phyloP scores from a whole-genome alignment of 2,329 filamentous ascomycete species.

The Colletotrichum gloeosporioides region DNA sequence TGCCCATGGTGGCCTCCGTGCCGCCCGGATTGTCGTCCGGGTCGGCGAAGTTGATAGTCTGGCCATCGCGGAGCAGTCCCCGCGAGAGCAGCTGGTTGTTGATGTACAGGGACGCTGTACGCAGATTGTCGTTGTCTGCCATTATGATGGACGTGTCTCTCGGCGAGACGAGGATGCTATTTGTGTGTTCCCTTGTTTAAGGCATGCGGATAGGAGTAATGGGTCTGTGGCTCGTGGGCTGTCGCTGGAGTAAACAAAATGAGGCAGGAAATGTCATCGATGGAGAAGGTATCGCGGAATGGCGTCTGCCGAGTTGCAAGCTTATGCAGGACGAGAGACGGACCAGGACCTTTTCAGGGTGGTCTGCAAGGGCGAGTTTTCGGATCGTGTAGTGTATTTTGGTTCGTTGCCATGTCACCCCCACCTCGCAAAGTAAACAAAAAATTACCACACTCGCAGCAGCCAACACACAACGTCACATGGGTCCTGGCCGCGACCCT shows the following conservation, averaged over 20 bases:
- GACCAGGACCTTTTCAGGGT: constrained; percentile 17
- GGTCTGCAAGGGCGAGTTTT: constrained; percentile 12
- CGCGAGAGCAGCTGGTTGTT: constrained; percentile 74
- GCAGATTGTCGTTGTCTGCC: constrained; percentile 66
- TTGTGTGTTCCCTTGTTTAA: neutral
- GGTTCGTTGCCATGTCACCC: constrained; percentile 23
- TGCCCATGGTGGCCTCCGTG: constrained; percentile 74
- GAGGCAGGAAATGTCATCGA: neutral
- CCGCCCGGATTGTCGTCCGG: constrained; percentile 69
- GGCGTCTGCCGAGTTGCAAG: neutral
- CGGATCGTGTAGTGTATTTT: constrained; percentile 13
- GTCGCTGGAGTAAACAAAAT: neutral
- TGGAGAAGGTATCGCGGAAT: neutral
- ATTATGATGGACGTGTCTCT: constrained; percentile 36
- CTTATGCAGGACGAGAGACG: constrained; percentile 18
- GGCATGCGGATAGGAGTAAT: neutral
- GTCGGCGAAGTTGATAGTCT: constrained; percentile 81
- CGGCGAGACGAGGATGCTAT: neutral
- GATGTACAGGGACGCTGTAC: constrained; percentile 73
- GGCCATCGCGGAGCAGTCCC: constrained; percentile 70
- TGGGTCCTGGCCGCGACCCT: neutral
- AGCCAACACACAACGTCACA: constrained; percentile 17
- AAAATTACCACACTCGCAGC: neutral
- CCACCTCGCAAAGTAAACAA: constrained; percentile 25
- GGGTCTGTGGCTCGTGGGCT: neutral